Base-by-base conservation (phyloP, 768 basidiomycete genomes). In the Boletus rubropictus region DNA sequence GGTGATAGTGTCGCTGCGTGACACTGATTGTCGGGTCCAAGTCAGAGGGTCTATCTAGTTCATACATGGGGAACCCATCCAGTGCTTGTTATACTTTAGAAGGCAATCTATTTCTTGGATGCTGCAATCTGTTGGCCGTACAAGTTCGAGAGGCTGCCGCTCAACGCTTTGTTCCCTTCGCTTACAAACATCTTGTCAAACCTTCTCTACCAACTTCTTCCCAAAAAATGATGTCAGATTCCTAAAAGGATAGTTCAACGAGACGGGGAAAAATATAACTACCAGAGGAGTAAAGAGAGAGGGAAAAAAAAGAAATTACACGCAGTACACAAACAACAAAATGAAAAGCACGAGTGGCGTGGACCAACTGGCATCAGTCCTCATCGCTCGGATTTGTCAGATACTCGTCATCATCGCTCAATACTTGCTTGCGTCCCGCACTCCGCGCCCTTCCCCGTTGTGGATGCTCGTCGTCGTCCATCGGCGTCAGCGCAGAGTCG, bases 401-500 rank as follows among this genome's bases (percentile, higher is more conserved):
- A 61, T 82, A 82, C 61, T 78, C 76, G 20, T 78, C 76, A 39
- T 63, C 62, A 52, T 89, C 86, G 53, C 86, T 88, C 65, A 88
- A 69, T 42, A 89, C 76, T 65, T 84, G 83, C 62, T 81, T 86
- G 52, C 86, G 74, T 25, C 78, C 80, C 17, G 73, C 69, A 60
- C 81, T 84, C 47, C 77, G 69, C 31, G 82, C 77, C 14, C 79
- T 67, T 4, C 74, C 76, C 9, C 78, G 74, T 8, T 72, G 73
- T 24, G 77, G 79, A 36, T 81, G 78, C 38, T 84, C 83, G 49
- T 89, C 87, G 51, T 89, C 86, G 38, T 88, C 86, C 83, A 89
- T 84, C 2, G 85, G 85, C 6, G 84, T 87, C 52, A 87, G 63
- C 9, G 86, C 84, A 29, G 81, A 78, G 25, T 86, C 84, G 9